phyloP scores from a whole-genome alignment of 495 filamentous ascomycete genomes.

The Xylaria castorea region DNA sequence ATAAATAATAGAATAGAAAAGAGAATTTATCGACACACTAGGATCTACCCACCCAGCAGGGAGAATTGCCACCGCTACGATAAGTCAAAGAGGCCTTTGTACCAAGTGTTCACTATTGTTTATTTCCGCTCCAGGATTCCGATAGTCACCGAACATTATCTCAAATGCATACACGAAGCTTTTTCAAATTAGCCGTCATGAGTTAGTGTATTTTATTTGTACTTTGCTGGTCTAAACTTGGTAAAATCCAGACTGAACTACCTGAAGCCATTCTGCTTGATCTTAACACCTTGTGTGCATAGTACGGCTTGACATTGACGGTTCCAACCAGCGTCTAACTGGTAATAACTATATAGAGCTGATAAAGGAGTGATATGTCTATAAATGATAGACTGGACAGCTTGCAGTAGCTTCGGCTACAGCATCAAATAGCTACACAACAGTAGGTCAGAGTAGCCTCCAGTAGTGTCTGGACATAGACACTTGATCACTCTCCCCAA shows the following conservation, averaged over 20 bases:
- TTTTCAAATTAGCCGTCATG: too few species aligned
- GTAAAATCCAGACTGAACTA: background rate
- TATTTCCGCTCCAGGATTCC: too few species aligned
- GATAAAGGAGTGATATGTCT: background rate
- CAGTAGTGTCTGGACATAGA: background rate
- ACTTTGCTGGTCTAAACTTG: too few species aligned
- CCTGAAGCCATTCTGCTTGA: background rate
- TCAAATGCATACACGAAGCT: too few species aligned
- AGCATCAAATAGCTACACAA: background rate
- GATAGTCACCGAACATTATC: too few species aligned
- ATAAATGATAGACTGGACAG: background rate
- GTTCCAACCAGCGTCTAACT: background rate
- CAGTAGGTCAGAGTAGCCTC: background rate
- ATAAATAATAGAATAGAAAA: too few species aligned
- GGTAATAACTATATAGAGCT: background rate
- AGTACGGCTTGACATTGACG: background rate
- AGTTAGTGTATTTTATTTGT: background rate
- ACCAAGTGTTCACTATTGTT: too few species aligned
- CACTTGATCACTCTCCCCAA: background rate
- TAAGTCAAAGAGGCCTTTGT: too few species aligned
- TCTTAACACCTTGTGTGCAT: too few species aligned
- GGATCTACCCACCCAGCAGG: too few species aligned
- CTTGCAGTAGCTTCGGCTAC: background rate
- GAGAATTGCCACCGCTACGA: too few species aligned
- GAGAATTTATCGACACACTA: too few species aligned